A percentile compares a stretch with the other conserved stretches of the same genome.
Conservation (phyloP, 495 filamentous ascomycete genomes). For the Tricharina praecox region DNA sequence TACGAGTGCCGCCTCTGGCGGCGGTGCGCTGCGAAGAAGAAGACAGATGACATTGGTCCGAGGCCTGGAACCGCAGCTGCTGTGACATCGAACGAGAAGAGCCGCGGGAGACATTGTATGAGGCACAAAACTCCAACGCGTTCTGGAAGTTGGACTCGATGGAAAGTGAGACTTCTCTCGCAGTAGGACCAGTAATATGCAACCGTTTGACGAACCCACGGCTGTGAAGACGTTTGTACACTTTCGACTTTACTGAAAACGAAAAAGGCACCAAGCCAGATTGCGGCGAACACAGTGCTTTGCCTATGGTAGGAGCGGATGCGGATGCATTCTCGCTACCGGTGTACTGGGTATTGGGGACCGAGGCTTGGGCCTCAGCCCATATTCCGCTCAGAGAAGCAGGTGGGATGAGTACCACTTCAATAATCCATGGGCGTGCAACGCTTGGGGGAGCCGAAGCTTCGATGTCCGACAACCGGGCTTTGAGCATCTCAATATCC, state of each 20-base stretch:
- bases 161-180: slow-evolving; percentile 42
- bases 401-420: slow-evolving; percentile 18
- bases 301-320: background rate
- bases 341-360: slow-evolving; percentile 14
- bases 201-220: slow-evolving; percentile 48
- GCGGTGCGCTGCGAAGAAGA: slow-evolving; percentile 32
- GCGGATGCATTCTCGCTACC: slow-evolving; percentile 11
- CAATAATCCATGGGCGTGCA: slow-evolving; percentile 13
- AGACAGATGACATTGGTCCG: slow-evolving; percentile 26
- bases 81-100: background rate
- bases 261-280: background rate
- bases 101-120: slow-evolving; percentile 5
- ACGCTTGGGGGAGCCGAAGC: slow-evolving; percentile 5
- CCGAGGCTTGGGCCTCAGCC: slow-evolving; percentile 4
- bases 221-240: slow-evolving; percentile 42
- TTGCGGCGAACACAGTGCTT: background rate
- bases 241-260: slow-evolving; percentile 7
- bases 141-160: slow-evolving; percentile 41
- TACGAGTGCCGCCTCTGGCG: slow-evolving; percentile 15
- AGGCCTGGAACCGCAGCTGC: slow-evolving; percentile 7
- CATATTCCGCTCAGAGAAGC: slow-evolving; percentile 13
- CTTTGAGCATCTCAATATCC: background rate
- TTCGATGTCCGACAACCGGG: slow-evolving; percentile 13
- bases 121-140: slow-evolving; percentile 29
- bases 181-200: slow-evolving; percentile 38